Conservation (phyloP, 169 alveolate species). For the Cystoisospora suis region DNA sequence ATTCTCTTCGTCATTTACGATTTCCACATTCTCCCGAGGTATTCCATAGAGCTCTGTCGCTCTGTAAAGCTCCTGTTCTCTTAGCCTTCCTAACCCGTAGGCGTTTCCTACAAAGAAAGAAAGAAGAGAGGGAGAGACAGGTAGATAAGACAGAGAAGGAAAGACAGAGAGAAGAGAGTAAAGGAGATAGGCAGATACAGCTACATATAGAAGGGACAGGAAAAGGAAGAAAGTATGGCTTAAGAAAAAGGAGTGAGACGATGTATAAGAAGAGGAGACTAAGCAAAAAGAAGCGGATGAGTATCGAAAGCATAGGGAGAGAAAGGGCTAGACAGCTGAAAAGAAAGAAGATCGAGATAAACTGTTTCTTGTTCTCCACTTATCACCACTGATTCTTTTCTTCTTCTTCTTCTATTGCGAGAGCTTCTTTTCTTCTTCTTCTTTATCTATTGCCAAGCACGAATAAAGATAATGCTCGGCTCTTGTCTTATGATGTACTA, state of each 20-base stretch:
- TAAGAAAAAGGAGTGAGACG: not conserved
- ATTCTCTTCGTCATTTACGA: not conserved
- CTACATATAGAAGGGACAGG: not conserved
- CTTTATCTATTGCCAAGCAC: not conserved
- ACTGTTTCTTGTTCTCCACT: not conserved
- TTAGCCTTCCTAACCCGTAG: conserved; percentile 8
- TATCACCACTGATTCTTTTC: not conserved
- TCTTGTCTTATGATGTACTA: too few relatives aligned
- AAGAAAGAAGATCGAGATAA: not conserved
- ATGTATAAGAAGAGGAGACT: not conserved
- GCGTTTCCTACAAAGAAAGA: conserved; percentile 38
- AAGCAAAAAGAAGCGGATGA: not conserved
- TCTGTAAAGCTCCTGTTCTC: conserved; percentile 15
- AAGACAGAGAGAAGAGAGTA: not conserved
- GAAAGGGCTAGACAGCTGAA: not conserved
- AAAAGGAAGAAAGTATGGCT: too few relatives aligned
- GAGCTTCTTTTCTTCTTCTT: not conserved
- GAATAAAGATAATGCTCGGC: too few relatives aligned
- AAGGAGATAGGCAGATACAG: not conserved
- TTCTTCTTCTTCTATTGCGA: not conserved
- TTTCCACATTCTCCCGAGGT: not conserved
- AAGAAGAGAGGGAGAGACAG: not conserved
- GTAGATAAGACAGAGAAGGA: not conserved
- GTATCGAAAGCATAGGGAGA: not conserved
- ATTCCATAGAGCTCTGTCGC: conserved; percentile 37